Base-by-base conservation (phyloP, 2,329 filamentous ascomycete species). In the Colletotrichum agaves region DNA sequence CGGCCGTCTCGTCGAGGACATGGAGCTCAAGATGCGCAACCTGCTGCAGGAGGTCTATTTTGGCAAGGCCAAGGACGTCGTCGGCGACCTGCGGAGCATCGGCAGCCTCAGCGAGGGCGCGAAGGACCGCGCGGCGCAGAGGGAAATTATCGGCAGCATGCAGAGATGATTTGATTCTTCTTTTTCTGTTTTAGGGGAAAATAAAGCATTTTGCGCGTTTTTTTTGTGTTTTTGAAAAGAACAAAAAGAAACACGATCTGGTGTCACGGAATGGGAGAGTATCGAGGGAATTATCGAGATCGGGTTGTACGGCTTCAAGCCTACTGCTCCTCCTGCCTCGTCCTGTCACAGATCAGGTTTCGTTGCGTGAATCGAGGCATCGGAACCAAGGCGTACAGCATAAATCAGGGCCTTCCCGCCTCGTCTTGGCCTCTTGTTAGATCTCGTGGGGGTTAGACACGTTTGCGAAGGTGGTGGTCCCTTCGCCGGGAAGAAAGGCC, bases 21-120 rank as follows among this genome's bases (percentile, higher is more conserved):
- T 99, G 96, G 96, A 99, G 83, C 89, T 98, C 78, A 97, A 98
- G 87, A 98, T 99, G 96, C 89, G 96, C 72, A 99, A 99, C 80
- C 80, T 98, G 80, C 84, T 99, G 78, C 95, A 99, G 85, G 96
- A 99, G 82, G 96, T 99, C 56, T 99, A 99, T 83, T 99, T 99
- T 81, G 96, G 96, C 77, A 99, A 99, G 85, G 95, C 96, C 62
- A 98, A 97, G 87, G 96, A 99, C 80, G 94, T 99, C 3, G 95
- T 99, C 3, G 96, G 95, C 62, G 95, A 99, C 79, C 82, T 99
- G 80, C 88, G 96, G 78, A 98, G 94, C 80, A 87, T 97, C 71
- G 89, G 90, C 58, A 90, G 91, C 70, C 82, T 98, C 78, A 97
- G 93, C 71, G 93, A 97, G 80, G 90, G 91, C 43, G 93, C 92